Base-by-base conservation (phyloP, 306 rosid genomes). In the Trifolium fragiferum region DNA sequence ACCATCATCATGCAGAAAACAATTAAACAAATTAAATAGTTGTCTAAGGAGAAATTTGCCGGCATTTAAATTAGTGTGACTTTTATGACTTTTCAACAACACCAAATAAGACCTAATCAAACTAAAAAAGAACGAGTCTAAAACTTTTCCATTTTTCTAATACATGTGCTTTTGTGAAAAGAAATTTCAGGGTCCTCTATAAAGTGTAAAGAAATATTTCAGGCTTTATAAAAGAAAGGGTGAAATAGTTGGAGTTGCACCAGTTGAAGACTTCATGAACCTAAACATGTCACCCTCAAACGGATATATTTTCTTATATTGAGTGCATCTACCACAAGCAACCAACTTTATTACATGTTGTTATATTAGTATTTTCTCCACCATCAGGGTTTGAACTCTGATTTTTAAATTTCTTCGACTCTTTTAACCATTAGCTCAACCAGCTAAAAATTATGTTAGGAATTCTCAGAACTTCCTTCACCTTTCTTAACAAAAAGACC, bases 401-500 rank as follows among this genome's bases (percentile, higher is more conserved):
- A 3, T 10, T 3, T 1, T 19, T 19, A 9, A 20, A 54, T 27
- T 54, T 12, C 1, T 54, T 55, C 6, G 1, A 53, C 6, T 18
- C 12, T 20, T 51, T n/a, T 3, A 51, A 8, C 16, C 58, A 30
- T 18, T 53, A 19, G 15, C 27, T 60, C 21, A 60, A 60, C 13
- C 6, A 32, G 6, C 6, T 13, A 58, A 30, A 2, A 58, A 16
- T 25, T 13, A 58, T 58, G 64, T 7, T 58, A 25, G 18, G 64
- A 58, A 10, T 12, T 12, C 25, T 58, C 10, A 7, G 1, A 19
- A 12, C 59, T 59, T 81, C 77, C 84, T 86, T 86, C 54, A 19
- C 78, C 16, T 67, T 84, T 70, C 78, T 90, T 76, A 77, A 49
- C 44, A 43, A 72, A 37, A 78, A 72, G 74, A 58, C 70, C 19